Base-by-base conservation (phyloP, 2,329 filamentous ascomycete species). In the Paecilomyces formosus region DNA sequence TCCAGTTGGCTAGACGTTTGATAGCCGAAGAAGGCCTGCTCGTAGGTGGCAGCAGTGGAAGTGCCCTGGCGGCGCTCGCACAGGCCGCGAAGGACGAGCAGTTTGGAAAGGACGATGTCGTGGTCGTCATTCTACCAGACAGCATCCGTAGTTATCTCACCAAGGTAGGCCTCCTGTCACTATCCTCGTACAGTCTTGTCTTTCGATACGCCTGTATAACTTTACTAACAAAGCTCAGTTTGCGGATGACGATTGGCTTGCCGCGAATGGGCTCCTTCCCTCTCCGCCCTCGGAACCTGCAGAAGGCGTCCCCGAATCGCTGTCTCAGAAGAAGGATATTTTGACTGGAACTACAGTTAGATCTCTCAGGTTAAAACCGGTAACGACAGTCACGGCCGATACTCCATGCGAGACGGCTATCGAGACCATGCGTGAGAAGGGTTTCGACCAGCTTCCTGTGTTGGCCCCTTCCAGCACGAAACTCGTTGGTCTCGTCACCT, bases 181-280 rank as follows among this genome's bases (percentile, higher is more conserved):
- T 51, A 13, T 11, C 49, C 26, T 28, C 9, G n/a, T 49, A 5
- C 6, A 18, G 33, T 26, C 12, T n/a, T 56, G 8, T 31, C 18
- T 31, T 24, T n/a, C 49, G 5, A 11, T 12, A 11, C 12, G 53
- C 52, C 24, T 53, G 30, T 22, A 31, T 28, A 21, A 39, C 28
- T 18, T 26, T 59, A 54, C 65, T 67, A 52, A 67, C 56, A 53
- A 2, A 24, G 55, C 31, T 30, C 61, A 83, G 84, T 99, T 99
- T 72, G 92, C 92, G 64, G 94, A 99, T 72, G 95, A 99, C 72
- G 94, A 97, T 79, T 99, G 94, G 95, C 87, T 99, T 58, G 92
- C 92, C 12, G 94, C 94, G 63, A 99, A 99, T 77, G 88, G 93
- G 72, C 89, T 99, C 24, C 83, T 97, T 26, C 85, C 90, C 45